Conservation (phyloP, 306 rosid genomes). For the Quercus ilex region DNA sequence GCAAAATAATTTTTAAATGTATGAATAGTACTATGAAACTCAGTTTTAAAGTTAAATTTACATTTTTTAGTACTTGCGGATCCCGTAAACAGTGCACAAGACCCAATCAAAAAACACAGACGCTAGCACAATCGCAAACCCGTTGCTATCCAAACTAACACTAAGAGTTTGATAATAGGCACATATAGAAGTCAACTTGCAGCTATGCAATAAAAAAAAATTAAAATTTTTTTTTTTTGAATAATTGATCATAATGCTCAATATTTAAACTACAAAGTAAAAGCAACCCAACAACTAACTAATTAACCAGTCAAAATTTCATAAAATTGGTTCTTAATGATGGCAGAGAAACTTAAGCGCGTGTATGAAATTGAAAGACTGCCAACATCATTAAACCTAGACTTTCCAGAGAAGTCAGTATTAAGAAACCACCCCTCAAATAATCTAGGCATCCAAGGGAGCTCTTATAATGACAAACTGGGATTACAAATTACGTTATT, state of each 20-base stretch:
- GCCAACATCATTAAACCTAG: not conserved
- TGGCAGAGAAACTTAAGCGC: not conserved
- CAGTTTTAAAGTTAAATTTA: too few species aligned
- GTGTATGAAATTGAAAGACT: not conserved
- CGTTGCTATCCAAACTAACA: too few species aligned
- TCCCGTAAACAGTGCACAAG: fast-evolving
- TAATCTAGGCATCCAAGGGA: not conserved
- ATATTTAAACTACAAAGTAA: not conserved
- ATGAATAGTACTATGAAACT: fast-evolving
- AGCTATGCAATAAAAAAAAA: not conserved
- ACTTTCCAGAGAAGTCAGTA: not conserved
- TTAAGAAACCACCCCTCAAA: not conserved
- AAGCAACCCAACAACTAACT: not conserved
- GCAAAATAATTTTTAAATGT: too few species aligned
- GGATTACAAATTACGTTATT: not conserved
- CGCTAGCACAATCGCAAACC: too few species aligned
- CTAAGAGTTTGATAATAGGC: too few species aligned
- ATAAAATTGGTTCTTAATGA: not conserved
- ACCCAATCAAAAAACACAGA: too few species aligned
- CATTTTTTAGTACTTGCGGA: fast-evolving
- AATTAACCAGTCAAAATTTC: not conserved
- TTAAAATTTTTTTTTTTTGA: too few species aligned
- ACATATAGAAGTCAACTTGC: not conserved
- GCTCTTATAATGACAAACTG: not conserved
- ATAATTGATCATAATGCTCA: too few species aligned